A percentile compares a stretch with the other conserved stretches of the same genome.
Conservation (phyloP, 2,329 filamentous ascomycete genomes). For the Ophiocordyceps camponoti-saundersi region DNA sequence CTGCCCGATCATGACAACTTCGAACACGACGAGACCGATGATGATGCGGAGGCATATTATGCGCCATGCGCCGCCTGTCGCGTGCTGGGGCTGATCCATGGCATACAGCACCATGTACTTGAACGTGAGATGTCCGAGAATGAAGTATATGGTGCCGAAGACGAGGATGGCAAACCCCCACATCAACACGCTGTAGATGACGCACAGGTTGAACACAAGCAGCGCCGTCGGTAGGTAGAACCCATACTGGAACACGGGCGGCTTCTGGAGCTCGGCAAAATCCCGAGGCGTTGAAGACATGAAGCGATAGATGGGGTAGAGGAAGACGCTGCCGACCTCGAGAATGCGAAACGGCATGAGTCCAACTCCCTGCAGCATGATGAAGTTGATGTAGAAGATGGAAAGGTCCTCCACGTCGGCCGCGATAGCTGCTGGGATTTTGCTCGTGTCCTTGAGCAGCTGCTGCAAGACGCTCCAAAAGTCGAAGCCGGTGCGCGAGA, state of each 20-base stretch:
- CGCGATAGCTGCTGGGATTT: slow-evolving; percentile 61
- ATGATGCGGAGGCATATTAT: slow-evolving; percentile 92
- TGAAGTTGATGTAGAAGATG: slow-evolving; percentile 83
- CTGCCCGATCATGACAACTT: slow-evolving; percentile 78
- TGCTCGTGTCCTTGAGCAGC: slow-evolving; percentile 61
- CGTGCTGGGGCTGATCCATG: slow-evolving; percentile 93
- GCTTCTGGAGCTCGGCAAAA: slow-evolving; percentile 63
- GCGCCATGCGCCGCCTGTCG: slow-evolving; percentile 84
- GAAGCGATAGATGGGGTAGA: slow-evolving; percentile 69
- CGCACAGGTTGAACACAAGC: slow-evolving; percentile 83
- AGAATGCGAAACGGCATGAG: slow-evolving; percentile 84
- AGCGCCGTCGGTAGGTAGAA: slow-evolving; percentile 90
- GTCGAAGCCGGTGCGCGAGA: slow-evolving; percentile 66
- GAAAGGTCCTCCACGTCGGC: slow-evolving; percentile 56
- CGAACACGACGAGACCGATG: slow-evolving; percentile 73
- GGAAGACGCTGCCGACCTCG: slow-evolving; percentile 68
- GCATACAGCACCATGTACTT: slow-evolving; percentile 97
- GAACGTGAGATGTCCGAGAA: slow-evolving; percentile 74
- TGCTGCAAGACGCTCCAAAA: slow-evolving; percentile 59
- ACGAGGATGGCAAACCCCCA: slow-evolving; percentile 67
- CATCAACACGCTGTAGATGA: slow-evolving; percentile 81
- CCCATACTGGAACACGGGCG: slow-evolving; percentile 84
- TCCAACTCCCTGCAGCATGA: slow-evolving; percentile 85
- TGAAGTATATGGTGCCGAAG: slow-evolving; percentile 69
- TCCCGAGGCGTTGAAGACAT: slow-evolving; percentile 79